Evolutionary conservation across 169 alveolate species (phyloP), one percentile per base, ranked within the genome.

Genomic region (Plasmodium chabaudi): DNA sequence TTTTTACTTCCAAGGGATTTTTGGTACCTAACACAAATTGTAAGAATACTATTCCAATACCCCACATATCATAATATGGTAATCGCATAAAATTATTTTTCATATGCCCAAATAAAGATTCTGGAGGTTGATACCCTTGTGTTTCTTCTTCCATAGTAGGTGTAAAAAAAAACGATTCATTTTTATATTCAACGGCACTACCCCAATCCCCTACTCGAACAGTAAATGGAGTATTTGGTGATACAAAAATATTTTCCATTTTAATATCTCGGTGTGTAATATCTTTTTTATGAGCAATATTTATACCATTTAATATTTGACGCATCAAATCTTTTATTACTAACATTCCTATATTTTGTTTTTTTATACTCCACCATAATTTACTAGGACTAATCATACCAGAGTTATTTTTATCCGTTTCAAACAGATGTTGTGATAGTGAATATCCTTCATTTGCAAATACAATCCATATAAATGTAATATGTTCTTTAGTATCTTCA

Each of bases 201-300:
- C 90, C 90, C 90, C 90, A 82, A 47, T 82, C 90, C 23, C 90
- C 90, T 17, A 82, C 47, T 15, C 90, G 90, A 53, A 82, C 90
- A 17, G 90, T 67, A 23, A 67, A 82, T 0, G 90, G 90, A 13
- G 90, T 82, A 34, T 42, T 82, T 46, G 90, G 19, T 0, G 90
- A 82, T 3, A 82, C 68, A 71, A 82, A 82, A 1, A 82, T 82
- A 56, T 82, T 82, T 56, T 82, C 90, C 90, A 82, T 82, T 82
- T 82, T 82, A 15, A 82, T 17, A 67, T 82, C 90, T 49, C 90
- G 67, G 68, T 82, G 90, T 10, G 90, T 82, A 27, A 82, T 82
- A 10, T 61, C 17, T 34, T 39, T 82, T 49, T 49, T 42, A 82
- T 82, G 90, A 19, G 90, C 90, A 7, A 42, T 67, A 47, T 82